These are phyloP conservation scores for Wallacemonas sp. DNA, from an alignment of 208 protist genomes.

Conservation along the genomic window DNA sequence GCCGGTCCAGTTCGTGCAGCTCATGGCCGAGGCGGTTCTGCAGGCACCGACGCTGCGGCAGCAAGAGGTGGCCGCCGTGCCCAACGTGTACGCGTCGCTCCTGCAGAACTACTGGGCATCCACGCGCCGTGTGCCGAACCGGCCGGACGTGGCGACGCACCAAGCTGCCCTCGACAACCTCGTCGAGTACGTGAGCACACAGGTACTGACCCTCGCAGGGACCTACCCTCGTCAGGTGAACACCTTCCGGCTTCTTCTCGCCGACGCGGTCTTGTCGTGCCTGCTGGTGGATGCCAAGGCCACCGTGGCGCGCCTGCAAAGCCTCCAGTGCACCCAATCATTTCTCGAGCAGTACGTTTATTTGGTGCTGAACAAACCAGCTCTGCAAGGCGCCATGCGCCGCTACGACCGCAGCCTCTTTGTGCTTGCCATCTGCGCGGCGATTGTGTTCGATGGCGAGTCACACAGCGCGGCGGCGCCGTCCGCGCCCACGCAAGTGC, in stretches of 20 bases:
- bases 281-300: constrained; percentile 38
- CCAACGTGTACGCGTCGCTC: constrained; percentile 66
- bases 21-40: constrained; percentile 63
- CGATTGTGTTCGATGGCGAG: constrained; percentile 15
- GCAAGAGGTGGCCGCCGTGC: constrained; percentile 59
- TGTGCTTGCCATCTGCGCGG: constrained; percentile 38
- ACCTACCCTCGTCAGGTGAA: constrained; percentile 26
- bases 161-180: constrained; percentile 9
- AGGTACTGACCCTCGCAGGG: constrained; percentile 28
- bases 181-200: constrained; percentile 39
- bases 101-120: constrained; percentile 64
- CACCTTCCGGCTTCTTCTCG: constrained; percentile 66
- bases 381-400: constrained; percentile 35
- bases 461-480: no score
- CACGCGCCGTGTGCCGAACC: constrained; percentile 2
- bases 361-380: constrained; percentile 20
- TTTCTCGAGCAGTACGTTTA: constrained; percentile 65
- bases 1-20: constrained; percentile 66
- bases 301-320: constrained; percentile 37
- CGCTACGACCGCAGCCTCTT: constrained; percentile 75
- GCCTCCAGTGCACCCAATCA: constrained; percentile 18
- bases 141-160: not conserved
- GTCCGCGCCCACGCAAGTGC: no score
- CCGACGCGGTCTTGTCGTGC: constrained; percentile 64
- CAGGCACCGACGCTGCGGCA: constrained; percentile 29